phyloP scores from a whole-genome alignment of 208 protist species.

The Strigomonas culicis region DNA sequence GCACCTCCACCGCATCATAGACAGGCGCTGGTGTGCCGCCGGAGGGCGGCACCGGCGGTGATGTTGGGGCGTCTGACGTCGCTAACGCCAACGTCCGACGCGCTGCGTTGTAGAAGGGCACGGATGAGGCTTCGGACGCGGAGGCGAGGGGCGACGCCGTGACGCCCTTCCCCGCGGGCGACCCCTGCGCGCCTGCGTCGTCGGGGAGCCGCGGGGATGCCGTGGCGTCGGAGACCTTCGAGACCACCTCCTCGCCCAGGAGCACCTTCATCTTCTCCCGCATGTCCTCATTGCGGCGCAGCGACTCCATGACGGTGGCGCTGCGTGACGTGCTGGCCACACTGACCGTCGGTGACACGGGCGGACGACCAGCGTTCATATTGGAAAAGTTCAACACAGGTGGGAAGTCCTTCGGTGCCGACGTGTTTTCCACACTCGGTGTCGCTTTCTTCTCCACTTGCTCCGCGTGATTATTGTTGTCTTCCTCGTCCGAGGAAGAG shows the following conservation, averaged over 20 bases:
- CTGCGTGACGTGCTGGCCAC: neutral
- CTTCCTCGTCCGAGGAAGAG: conserved; percentile 25
- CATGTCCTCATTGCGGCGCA: conserved; percentile 43
- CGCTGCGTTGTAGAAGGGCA: neutral
- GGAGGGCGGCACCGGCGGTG: neutral
- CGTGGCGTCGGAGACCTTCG: conserved; percentile 18
- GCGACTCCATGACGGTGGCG: neutral
- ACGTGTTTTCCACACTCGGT: neutral
- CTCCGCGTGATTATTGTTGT: neutral
- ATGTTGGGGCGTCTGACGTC: neutral
- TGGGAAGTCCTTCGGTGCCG: neutral
- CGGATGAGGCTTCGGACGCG: neutral
- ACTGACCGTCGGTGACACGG: conserved; percentile 11
- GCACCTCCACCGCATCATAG: conserved; percentile 61
- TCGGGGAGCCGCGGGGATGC: conserved; percentile 14
- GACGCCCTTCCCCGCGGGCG: neutral
- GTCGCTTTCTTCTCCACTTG: neutral
- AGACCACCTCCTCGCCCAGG: conserved; percentile 36
- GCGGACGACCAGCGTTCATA: too few relatives aligned
- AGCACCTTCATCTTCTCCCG: conserved; percentile 50
- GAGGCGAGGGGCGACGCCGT: neutral
- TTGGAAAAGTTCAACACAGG: neutral
- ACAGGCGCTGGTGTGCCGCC: neutral
- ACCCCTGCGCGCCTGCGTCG: neutral
- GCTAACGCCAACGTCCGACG: neutral